A percentile compares a stretch with the other conserved stretches of the same genome.
Conservation (phyloP, 306 rosid genomes). For the Prosopis cineraria region DNA sequence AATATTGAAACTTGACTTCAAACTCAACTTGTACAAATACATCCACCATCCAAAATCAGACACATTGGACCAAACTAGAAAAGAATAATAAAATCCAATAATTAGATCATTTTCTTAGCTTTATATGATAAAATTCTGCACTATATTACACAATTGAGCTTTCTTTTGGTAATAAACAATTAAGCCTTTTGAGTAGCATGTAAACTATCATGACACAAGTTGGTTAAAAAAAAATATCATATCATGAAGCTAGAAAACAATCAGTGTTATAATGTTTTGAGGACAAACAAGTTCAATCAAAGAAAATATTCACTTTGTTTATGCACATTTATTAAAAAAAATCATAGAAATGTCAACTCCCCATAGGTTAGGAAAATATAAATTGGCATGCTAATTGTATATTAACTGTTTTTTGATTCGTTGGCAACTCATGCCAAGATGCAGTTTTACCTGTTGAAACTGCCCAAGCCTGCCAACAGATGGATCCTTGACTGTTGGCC, state of each 20-base stretch:
- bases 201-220: neutral
- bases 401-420: constrained; percentile 13
- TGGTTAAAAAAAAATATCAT: neutral
- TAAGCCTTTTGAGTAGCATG: neutral
- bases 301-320: constrained; percentile 7
- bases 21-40: constrained; percentile 5
- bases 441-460: constrained; percentile 72
- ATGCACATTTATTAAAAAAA: constrained; percentile 11
- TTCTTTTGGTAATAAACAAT: no score
- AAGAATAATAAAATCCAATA: neutral
- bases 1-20: constrained; percentile 17
- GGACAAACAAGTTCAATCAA: constrained; percentile 22
- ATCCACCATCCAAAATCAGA: constrained; percentile 12
- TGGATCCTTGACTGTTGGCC: constrained; percentile 73
- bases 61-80: constrained; percentile 12
- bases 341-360: constrained; percentile 20
- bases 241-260: neutral
- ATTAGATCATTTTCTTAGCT: neutral
- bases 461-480: constrained; percentile 64
- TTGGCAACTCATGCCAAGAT: constrained; percentile 21
- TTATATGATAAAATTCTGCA: neutral
- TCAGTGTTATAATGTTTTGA: neutral
- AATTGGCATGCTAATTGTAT: neutral
- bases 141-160: neutral
- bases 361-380: constrained; percentile 7